phyloP scores from a whole-genome alignment of 148 eudicot genomes.

The Spergularia bocconei region DNA sequence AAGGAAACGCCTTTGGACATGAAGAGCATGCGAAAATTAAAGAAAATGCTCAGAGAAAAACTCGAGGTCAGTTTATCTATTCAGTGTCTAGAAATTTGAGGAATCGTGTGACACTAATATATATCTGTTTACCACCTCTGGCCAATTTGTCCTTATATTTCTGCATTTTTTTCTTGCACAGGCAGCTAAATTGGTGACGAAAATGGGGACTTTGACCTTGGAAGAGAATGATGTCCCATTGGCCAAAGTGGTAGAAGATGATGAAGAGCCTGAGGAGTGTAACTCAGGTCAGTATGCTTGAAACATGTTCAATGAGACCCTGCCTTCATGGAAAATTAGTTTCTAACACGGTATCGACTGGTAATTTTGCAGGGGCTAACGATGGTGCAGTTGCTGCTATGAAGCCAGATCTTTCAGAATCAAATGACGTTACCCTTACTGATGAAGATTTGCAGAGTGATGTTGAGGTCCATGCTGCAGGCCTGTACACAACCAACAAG shows the following conservation, averaged over 20 bases:
- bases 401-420: background rate
- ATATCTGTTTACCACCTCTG: background rate
- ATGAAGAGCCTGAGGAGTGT: background rate
- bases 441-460: background rate
- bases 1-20: conserved; percentile 16
- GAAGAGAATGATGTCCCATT: conserved; percentile 16
- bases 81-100: background rate
- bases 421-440: background rate
- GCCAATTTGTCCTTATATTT: background rate
- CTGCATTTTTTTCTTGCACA: background rate
- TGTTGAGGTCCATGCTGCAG: background rate
- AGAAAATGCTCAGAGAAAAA: conserved; percentile 26
- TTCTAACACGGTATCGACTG: background rate
- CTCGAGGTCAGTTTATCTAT: conserved; percentile 16
- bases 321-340: background rate
- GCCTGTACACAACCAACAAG: conserved; percentile 12
- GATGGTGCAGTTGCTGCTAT: background rate
- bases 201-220: conserved; percentile 25
- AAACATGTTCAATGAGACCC: background rate
- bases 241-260: conserved; percentile 15
- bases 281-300: background rate
- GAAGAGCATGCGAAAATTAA: conserved; percentile 26
- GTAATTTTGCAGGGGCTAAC: background rate
- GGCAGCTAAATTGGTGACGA: conserved; percentile 6
- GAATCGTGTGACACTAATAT: too few relatives aligned